These are phyloP conservation scores for Globisporangium yorkense DNA, from an alignment of 352 stramenopile genomes.

Conservation along the genomic window DNA sequence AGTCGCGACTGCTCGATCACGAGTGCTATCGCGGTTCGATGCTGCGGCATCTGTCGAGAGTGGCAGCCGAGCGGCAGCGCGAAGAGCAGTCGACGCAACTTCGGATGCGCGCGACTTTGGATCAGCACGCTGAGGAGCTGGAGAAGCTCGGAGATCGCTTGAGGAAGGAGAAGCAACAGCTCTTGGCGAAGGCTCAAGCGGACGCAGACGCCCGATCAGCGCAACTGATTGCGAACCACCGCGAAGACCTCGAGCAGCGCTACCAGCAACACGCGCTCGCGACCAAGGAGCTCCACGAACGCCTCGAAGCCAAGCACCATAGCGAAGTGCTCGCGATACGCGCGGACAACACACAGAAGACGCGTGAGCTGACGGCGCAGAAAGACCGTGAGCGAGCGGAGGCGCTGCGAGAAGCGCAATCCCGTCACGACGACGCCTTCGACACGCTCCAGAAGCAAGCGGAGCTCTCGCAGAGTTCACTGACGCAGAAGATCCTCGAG, in stretches of 20 bases:
- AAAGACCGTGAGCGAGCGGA: slow-evolving; percentile 37
- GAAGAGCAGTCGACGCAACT: slow-evolving; percentile 1
- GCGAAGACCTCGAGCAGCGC: slow-evolving; percentile 14
- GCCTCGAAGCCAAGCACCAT: slow-evolving; percentile 18
- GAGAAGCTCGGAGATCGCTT: slow-evolving; percentile 8
- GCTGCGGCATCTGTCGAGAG: neutral
- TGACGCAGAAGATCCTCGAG: slow-evolving; percentile 30
- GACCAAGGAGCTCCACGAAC: slow-evolving; percentile 20
- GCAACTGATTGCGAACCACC: slow-evolving; percentile 9
- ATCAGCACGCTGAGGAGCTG: slow-evolving; percentile 15
- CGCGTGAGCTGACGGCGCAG: slow-evolving; percentile 19
- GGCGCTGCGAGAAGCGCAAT: slow-evolving; percentile 22
- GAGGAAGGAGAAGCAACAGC: slow-evolving; percentile 1
- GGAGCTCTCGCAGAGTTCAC: slow-evolving; percentile 16
- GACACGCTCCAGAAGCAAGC: slow-evolving; percentile 18
- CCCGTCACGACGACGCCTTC: slow-evolving; percentile 21
- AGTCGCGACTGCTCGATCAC: slow-evolving; percentile 9
- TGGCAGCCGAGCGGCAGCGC: neutral
- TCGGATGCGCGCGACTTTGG: slow-evolving; percentile 3
- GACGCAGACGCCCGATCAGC: neutral
- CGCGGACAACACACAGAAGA: slow-evolving; percentile 25
- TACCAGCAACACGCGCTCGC: slow-evolving; percentile 18
- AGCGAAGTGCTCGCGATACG: slow-evolving; percentile 27
- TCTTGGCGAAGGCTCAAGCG: slow-evolving; percentile 3
- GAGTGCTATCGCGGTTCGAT: slow-evolving; percentile 10